Evolutionary conservation across 192 early-diverging fungal genomes (phyloP).

Genomic region (Entomortierella parvispora): DNA sequence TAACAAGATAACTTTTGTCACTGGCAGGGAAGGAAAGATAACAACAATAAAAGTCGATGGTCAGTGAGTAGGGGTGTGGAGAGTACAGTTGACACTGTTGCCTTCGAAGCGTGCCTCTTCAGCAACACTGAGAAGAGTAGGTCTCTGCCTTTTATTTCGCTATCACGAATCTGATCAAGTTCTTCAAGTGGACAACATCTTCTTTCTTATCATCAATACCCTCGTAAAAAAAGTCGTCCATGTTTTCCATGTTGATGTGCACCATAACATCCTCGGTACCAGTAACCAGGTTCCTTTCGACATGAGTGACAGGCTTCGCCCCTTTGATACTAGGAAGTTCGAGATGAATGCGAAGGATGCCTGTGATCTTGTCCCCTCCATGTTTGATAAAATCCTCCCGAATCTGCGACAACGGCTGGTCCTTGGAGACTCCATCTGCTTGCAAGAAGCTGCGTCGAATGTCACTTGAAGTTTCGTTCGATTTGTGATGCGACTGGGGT

Average conservation of each 20-base stretch:
- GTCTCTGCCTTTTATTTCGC: not conserved
- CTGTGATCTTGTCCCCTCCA: not conserved
- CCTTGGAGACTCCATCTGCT: not conserved
- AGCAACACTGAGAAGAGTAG: no score
- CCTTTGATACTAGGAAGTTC: not conserved
- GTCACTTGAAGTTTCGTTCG: slow-evolving; percentile 9
- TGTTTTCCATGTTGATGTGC: not conserved
- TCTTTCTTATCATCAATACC: not conserved
- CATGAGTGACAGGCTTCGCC: not conserved
- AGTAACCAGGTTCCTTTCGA: not conserved
- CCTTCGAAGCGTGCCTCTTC: no score
- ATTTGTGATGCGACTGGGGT: not conserved
- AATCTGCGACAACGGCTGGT: not conserved
- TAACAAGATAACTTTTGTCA: no score
- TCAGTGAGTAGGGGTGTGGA: no score
- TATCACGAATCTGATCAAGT: slow-evolving; percentile 1
- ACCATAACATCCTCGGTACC: slow-evolving; percentile 6
- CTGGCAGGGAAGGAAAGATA: no score
- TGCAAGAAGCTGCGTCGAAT: slow-evolving; percentile 11
- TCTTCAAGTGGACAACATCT: not conserved
- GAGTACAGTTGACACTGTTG: no score
- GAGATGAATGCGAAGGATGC: slow-evolving; percentile 6
- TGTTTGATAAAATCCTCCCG: not conserved
- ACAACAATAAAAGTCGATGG: no score
- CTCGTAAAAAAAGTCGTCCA: slow-evolving; percentile 4